These are phyloP conservation scores for Apiospora hydei DNA, from an alignment of 2,329 filamentous ascomycete genomes.

Conservation along the genomic window DNA sequence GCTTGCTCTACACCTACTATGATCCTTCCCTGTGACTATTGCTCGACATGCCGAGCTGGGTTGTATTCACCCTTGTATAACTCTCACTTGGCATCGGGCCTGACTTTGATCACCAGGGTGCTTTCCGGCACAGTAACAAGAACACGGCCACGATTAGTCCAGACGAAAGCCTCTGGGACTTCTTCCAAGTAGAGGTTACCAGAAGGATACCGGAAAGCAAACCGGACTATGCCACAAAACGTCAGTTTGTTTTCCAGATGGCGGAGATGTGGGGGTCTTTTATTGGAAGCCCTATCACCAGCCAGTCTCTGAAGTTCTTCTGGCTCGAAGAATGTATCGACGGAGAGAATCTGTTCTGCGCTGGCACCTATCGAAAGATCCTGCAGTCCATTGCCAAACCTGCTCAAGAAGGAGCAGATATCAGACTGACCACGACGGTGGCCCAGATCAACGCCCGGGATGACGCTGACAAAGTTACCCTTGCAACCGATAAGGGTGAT, in stretches of 20 bases:
- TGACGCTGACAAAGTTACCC: conserved; percentile 45
- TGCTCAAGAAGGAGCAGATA: conserved; percentile 60
- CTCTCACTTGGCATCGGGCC: neutral
- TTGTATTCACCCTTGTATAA: neutral
- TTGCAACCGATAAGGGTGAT: conserved; percentile 55
- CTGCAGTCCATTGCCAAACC: conserved; percentile 65
- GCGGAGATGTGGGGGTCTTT: conserved; percentile 76
- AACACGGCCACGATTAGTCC: conserved; percentile 56
- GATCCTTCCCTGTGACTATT: neutral
- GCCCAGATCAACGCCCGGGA: conserved; percentile 49
- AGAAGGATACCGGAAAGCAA: conserved; percentile 56
- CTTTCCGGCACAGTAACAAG: conserved; percentile 71
- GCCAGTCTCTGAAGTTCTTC: conserved; percentile 77
- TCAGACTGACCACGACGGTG: conserved; percentile 59
- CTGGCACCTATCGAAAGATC: conserved; percentile 65
- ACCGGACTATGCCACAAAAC: conserved; percentile 47
- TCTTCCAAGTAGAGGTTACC: conserved; percentile 55
- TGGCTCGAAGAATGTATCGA: conserved; percentile 82
- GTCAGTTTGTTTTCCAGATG: conserved; percentile 56
- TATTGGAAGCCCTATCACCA: conserved; percentile 68
- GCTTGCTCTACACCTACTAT: neutral
- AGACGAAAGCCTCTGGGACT: conserved; percentile 59
- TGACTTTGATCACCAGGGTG: conserved; percentile 50
- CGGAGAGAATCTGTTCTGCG: conserved; percentile 69
- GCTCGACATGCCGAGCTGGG: neutral